A percentile compares a stretch with the other conserved stretches of the same genome.
These are phyloP conservation scores for Medicago ruthenica DNA, from an alignment of 306 rosid genomes.

Conservation along the genomic window DNA sequence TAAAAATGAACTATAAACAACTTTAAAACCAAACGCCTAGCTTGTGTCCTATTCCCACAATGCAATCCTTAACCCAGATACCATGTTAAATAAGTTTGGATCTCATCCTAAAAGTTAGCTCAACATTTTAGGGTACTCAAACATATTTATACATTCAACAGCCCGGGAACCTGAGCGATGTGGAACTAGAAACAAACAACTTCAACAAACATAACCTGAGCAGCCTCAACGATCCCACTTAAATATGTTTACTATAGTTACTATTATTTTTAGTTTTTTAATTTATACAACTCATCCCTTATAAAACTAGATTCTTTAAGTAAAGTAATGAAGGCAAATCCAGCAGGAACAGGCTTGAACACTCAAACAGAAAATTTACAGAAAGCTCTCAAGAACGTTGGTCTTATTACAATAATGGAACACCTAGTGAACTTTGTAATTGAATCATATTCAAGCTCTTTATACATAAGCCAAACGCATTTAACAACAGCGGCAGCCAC, in stretches of 20 bases:
- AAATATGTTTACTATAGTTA: not conserved
- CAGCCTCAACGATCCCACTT: not conserved
- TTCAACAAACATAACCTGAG: no score
- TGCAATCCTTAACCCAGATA: no score
- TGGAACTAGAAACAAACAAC: no score
- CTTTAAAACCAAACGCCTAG: no score
- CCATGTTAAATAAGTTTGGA: no score
- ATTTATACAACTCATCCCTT: not conserved
- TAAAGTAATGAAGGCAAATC: not conserved
- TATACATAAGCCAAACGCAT: conserved; percentile 23
- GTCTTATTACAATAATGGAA: conserved; percentile 37
- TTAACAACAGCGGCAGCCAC: conserved; percentile 26
- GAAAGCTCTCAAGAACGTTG: conserved; percentile 24
- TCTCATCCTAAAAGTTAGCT: no score
- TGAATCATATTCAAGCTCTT: conserved; percentile 29
- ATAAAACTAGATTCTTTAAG: conserved; percentile 8
- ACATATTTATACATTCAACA: no score
- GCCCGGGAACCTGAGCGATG: no score
- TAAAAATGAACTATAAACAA: no score
- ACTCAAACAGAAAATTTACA: conserved; percentile 23
- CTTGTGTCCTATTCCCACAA: no score
- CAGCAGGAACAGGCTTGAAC: conserved; percentile 10
- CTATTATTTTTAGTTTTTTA: not conserved
- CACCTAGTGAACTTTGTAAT: not conserved
- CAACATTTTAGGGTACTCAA: no score